Base-by-base conservation (phyloP, 176 grass and related monocot species). In the Cymbopogon citratus region DNA sequence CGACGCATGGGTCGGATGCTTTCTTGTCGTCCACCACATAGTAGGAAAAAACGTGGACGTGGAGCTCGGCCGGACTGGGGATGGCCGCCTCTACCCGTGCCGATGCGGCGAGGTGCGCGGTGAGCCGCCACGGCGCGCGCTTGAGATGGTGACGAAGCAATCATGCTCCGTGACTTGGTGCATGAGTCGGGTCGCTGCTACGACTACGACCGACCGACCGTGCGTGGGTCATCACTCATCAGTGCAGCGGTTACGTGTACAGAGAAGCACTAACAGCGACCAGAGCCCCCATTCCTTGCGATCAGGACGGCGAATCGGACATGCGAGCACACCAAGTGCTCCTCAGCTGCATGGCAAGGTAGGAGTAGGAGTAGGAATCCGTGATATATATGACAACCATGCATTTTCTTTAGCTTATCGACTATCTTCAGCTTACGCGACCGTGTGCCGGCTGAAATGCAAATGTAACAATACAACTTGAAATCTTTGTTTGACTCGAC, bases 21-120 rank as follows among this genome's bases (percentile, higher is more conserved):
- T 74, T 87, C 85, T 2, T 63, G 51, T 67, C 66, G 38, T 66
- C 44, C 86, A 63, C 75, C 67, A 66, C 25, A 28, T 39, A 10
- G 70, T 35, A 43, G 36, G 34, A 16, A 9, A 40, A 18, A 64
- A 64, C n/a, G n/a, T n/a, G 28, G 12, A 3, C 68, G 68, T 44
- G 39, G 12, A 14, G 35, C 23, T 19, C 18, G 33, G 12, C 0
- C 9, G 65, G 34, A 51, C 34, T 35, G 64, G 38, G 28, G 6
- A 2, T 2, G 48, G 6, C 49, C 19, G 76, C 16, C 60, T 66
- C 41, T 51, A 49, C 77, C 27, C 11, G 41, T 19, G 16, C 62
- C 41, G 40, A 66, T 33, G 76, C 60, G 61, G 2, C 60, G 39
- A 78, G 9, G 41, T 52, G 72, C 12, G 19, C 4, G 5, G 36